Evolutionary conservation across 1,284 basidiomycete genomes (phyloP), one percentile per base, ranked within the genome.

Genomic region (Trametes hirsuta): DNA sequence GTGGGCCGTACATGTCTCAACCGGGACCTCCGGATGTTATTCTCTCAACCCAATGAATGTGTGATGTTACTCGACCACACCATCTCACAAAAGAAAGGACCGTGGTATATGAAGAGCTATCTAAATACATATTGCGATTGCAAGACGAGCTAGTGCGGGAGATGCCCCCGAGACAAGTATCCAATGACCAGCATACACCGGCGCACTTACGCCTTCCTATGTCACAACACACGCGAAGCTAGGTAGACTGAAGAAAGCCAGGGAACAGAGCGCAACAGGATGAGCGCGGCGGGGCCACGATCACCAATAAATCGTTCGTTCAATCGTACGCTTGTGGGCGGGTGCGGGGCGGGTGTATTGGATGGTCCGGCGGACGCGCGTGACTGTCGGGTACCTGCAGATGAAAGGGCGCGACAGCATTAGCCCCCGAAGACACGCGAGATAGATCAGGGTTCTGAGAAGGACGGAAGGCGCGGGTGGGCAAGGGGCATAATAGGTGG

Each of bases 221-320:
- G 30, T 30, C 30, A 30, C 30, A 30, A 30, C 30, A 30, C 30
- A 30, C 4, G 30, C 30, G 8, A 8, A 30, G 30, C 30, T 30
- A 35, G 25, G 49, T 21, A 37, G 30, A 30, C 30, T 5, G 30
- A 4, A 4, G 30, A 30, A 30, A 30, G 30, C 30, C 30, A 30
- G 8, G 8, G 30, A 12, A 2, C n/a, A 22, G 45, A 39, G 18
- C 35, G 11, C 22, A 34, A 35, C n/a, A 18, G 39, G 22, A 15
- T 3, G 49, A 30, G 12, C 15, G 22, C 9, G 35, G 18, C 18
- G 39, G 8, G 22, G 21, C 24, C 15, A 41, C 45, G 61, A 55
- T 76, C 74, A 91, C 85, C 85, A 91, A 76, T 88, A 87, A 70
- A 91, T 81, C 61, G 83, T 80, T 61, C 90, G 85, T 74, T 91